These are phyloP conservation scores for Takashimella koratensis DNA, from an alignment of 1,284 basidiomycete species.

Conservation along the genomic window DNA sequence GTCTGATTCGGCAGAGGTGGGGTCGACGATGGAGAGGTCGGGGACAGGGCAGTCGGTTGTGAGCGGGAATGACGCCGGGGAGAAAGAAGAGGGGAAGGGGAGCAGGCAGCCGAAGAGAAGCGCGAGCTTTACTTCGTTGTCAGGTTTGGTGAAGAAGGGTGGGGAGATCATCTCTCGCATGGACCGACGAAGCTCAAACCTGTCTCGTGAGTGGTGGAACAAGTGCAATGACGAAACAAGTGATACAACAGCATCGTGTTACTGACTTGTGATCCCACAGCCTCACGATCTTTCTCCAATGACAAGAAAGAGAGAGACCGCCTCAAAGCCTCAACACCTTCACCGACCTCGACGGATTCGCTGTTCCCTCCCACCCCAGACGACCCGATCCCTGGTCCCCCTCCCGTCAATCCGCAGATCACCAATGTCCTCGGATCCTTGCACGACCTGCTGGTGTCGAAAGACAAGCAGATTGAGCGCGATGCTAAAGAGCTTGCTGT, in stretches of 20 bases:
- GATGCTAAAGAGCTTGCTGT: conserved; percentile 33
- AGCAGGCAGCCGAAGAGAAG: conserved; percentile 22
- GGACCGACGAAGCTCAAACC: conserved; percentile 3
- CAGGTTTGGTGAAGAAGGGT: conserved; percentile 23
- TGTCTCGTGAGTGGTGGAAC: conserved; percentile 4
- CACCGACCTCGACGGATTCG: neutral
- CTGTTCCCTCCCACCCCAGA: neutral
- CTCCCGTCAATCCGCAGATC: conserved; percentile 27
- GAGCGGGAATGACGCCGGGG: conserved; percentile 5
- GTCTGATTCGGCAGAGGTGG: neutral
- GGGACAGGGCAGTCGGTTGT: neutral
- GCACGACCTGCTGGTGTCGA: conserved; percentile 32
- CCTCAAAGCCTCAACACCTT: neutral
- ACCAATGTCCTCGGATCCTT: conserved; percentile 26
- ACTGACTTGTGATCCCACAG: no score
- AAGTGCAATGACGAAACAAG: no score
- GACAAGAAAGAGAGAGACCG: neutral
- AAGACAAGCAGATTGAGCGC: conserved; percentile 35
- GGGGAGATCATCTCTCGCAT: conserved; percentile 3
- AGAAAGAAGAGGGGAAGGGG: conserved; percentile 1
- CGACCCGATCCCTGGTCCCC: neutral
- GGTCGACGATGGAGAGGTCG: neutral
- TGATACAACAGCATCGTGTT: no score
- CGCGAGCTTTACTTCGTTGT: conserved; percentile 30
- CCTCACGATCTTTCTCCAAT: neutral